phyloP scores from a whole-genome alignment of 306 rosid species.

The Prunus mongolica region DNA sequence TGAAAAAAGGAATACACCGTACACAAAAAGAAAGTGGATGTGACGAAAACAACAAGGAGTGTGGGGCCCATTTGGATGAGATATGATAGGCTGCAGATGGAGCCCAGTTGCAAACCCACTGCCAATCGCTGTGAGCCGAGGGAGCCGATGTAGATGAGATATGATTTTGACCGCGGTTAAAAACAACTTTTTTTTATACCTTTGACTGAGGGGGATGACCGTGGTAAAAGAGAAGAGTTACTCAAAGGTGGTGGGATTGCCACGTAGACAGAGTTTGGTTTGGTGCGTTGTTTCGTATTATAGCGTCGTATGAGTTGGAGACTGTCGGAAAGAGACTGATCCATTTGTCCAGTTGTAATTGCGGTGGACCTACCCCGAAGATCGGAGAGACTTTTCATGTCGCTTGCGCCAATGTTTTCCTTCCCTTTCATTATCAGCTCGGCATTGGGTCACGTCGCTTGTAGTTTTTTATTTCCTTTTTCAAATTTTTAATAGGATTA shows the following conservation, averaged over 20 bases:
- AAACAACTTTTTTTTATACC: not conserved
- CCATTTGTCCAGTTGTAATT: not conserved
- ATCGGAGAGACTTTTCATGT: not conserved
- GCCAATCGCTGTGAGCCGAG: not conserved
- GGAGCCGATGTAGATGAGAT: not conserved
- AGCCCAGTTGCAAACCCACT: not conserved
- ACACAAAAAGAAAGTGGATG: not conserved
- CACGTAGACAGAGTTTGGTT: not conserved
- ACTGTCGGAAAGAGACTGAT: not conserved
- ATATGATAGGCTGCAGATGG: not conserved
- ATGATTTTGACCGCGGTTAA: not conserved
- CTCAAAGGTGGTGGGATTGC: not conserved
- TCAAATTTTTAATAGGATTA: not conserved
- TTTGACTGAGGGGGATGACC: not conserved
- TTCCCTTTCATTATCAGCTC: not conserved
- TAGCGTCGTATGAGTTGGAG: not conserved
- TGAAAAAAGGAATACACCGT: not conserved
- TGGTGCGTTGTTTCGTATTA: not conserved
- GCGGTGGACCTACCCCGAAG: not conserved
- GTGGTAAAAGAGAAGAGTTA: too few species aligned
- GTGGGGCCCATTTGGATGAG: slow-evolving; percentile 8
- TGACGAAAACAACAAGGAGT: not conserved
- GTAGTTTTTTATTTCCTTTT: not conserved
- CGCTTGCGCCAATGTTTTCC: not conserved
- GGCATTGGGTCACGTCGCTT: not conserved